Conservation (phyloP, 2,329 filamentous ascomycete genomes). For the Cephalotrichum gorgonifer region DNA sequence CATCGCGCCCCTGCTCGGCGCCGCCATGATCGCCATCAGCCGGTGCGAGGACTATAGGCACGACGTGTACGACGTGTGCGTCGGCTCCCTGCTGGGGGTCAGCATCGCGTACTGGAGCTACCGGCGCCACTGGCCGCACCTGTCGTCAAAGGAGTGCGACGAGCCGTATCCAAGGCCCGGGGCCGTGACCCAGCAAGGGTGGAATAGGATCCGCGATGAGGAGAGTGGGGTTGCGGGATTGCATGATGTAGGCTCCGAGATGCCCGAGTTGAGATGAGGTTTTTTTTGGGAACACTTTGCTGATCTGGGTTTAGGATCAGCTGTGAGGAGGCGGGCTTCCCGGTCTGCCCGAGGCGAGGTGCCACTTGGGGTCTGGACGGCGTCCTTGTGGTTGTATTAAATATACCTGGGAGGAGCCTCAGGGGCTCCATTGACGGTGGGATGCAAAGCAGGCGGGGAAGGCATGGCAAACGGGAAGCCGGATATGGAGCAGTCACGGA, state of each 20-base stretch:
- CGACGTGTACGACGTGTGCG: constrained; percentile 59
- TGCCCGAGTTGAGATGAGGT: constrained; percentile 9
- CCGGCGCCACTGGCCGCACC: constrained; percentile 49
- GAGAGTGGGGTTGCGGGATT: constrained; percentile 31
- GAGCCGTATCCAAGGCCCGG: constrained; percentile 45
- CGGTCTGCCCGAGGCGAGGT: too few relatives aligned
- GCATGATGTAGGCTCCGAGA: constrained; percentile 25
- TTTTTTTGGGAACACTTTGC: neutral
- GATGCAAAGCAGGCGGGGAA: too few relatives aligned
- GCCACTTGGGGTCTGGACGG: too few relatives aligned
- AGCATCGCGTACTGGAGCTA: constrained; percentile 56
- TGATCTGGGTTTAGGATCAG: constrained; percentile 1
- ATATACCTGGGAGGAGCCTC: too few relatives aligned
- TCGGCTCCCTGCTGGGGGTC: constrained; percentile 50
- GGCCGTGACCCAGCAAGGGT: constrained; percentile 20
- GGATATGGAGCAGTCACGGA: neutral
- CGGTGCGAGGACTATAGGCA: constrained; percentile 62
- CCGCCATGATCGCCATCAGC: constrained; percentile 58
- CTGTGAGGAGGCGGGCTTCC: neutral
- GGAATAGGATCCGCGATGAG: constrained; percentile 40
- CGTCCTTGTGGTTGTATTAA: too few relatives aligned
- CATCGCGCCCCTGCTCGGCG: constrained; percentile 48
- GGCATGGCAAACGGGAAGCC: neutral
- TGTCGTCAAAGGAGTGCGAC: constrained; percentile 41
- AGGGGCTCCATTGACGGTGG: too few relatives aligned